A percentile compares a stretch with the other conserved stretches of the same genome.
These are phyloP conservation scores for Kwoniella sp. DNA, from an alignment of 768 basidiomycete genomes.

Conservation along the genomic window DNA sequence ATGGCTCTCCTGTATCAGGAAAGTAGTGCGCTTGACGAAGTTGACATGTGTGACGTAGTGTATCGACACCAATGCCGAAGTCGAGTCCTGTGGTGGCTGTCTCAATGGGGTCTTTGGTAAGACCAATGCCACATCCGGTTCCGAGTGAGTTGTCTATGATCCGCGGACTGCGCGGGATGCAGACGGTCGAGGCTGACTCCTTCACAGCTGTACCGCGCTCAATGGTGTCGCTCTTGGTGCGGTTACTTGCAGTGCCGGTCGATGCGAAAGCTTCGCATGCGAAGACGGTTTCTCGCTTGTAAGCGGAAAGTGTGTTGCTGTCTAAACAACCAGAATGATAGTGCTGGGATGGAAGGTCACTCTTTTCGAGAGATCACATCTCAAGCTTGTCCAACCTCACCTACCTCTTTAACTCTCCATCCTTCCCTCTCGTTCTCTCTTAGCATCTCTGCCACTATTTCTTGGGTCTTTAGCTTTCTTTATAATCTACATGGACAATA, in stretches of 20 bases:
- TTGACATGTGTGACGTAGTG: background rate
- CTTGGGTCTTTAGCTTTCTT: too few species aligned
- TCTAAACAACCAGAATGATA: background rate
- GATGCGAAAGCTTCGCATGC: constrained; percentile 10
- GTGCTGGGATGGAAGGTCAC: too few species aligned
- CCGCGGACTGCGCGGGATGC: too few species aligned
- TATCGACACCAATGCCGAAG: background rate
- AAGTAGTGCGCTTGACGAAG: background rate
- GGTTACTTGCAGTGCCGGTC: constrained; percentile 8
- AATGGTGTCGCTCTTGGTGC: constrained; percentile 6
- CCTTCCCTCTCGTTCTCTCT: too few species aligned
- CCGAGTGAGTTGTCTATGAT: background rate
- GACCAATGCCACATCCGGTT: background rate
- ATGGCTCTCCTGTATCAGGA: background rate
- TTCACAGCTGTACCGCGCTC: constrained; percentile 9
- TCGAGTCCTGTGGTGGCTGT: constrained; percentile 2
- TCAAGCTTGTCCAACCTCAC: too few species aligned
- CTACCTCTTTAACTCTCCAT: too few species aligned
- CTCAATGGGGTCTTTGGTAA: background rate
- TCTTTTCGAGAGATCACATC: too few species aligned
- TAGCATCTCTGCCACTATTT: too few species aligned
- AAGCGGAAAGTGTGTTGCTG: background rate
- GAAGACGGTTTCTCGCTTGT: constrained; percentile 5
- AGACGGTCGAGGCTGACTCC: background rate
- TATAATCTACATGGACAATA: too few species aligned